Evolutionary conservation across 2,329 filamentous ascomycete species (phyloP).

Genomic region (Byssoonygena ceratinophila): DNA sequence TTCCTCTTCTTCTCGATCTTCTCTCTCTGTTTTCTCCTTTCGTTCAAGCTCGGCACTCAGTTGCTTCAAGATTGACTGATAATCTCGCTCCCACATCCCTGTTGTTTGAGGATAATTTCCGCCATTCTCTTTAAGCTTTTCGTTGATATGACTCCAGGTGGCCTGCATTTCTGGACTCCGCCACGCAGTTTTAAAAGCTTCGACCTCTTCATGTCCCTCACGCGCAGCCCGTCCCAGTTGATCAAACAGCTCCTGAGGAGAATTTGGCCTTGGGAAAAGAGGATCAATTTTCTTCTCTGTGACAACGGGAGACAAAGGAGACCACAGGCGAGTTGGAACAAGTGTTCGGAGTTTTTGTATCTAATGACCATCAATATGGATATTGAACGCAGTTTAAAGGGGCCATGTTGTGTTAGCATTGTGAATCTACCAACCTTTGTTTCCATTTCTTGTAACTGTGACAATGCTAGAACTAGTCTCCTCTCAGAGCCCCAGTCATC

Average conservation of each 20-base stretch:
- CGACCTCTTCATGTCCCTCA: slow-evolving; percentile 29
- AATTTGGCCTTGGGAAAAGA: slow-evolving; percentile 19
- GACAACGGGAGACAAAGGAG: slow-evolving; percentile 32
- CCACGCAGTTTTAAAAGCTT: slow-evolving; percentile 33
- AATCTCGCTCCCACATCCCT: slow-evolving; percentile 35
- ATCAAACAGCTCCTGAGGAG: slow-evolving; percentile 29
- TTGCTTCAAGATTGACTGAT: slow-evolving; percentile 27
- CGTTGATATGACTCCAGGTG: slow-evolving; percentile 31
- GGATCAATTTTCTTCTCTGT: slow-evolving; percentile 20
- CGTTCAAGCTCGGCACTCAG: slow-evolving; percentile 24
- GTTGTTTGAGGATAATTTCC: slow-evolving; percentile 30
- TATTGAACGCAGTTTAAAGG: no score
- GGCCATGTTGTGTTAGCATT: not conserved
- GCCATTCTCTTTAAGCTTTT: slow-evolving; percentile 28
- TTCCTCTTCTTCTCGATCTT: slow-evolving; percentile 25
- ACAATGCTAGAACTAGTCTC: slow-evolving; percentile 32
- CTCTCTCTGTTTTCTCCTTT: slow-evolving; percentile 22
- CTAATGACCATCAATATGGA: slow-evolving; percentile 19
- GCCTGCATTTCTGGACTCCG: slow-evolving; percentile 31
- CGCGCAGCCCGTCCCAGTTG: slow-evolving; percentile 29
- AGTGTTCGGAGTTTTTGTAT: slow-evolving; percentile 36
- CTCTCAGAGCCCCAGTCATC: slow-evolving; percentile 27
- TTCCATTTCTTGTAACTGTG: slow-evolving; percentile 34
- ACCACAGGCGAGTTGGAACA: slow-evolving; percentile 33
- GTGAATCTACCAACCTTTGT: slow-evolving; percentile 4